Base-by-base conservation (phyloP, 2,329 filamentous ascomycete genomes). In the Orbilia oligospora region DNA sequence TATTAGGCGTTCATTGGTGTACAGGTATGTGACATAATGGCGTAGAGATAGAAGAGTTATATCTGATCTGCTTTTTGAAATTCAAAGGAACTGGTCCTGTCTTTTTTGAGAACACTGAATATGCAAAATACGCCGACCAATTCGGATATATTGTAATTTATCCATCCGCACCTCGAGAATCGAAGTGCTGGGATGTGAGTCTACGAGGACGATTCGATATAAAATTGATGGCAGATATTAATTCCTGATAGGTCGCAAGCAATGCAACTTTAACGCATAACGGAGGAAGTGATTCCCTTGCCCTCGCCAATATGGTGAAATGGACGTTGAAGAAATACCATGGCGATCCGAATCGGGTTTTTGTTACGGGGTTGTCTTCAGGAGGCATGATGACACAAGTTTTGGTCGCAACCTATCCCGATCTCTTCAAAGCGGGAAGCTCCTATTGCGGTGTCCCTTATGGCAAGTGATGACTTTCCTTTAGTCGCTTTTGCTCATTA, bases 341-440 rank as follows among this genome's bases (percentile, higher is more conserved):
- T 0, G 84, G 82, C 3, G 83, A 85, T 53, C 48, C 82, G 5
- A 81, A 71, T 22, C 83, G 83, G 9, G 82, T 84, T 1, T 84
- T 84, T 76, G 82, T 83, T 56, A 84, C 83, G 1, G 83, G 83
- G 3, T 64, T 82, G 8, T 83, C 83, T 8, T 83, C 82, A 0
- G 83, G 83, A 9, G 83, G 82, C 14, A 84, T 84, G 83, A 83
- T 84, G 82, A 83, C 1, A 86, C 87, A 87, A 79, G 86, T 88
- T 80, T 82, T 88, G 64, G 84, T 85, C 0, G 86, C 85, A 1
- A 83, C 85, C 0, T 88, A 88, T 81, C 86, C 87, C 0, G 86
- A 87, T 20, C 75, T 87, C 33, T 87, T 88, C 80, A 83, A 83
- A 0, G 87, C 86, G 0, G 86, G 84, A 1, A 84, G 85, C 14